A percentile compares a stretch with the other conserved stretches of the same genome.
Evolutionary conservation across 2,329 filamentous ascomycete species (phyloP).

Genomic region (Nemania serpens): DNA sequence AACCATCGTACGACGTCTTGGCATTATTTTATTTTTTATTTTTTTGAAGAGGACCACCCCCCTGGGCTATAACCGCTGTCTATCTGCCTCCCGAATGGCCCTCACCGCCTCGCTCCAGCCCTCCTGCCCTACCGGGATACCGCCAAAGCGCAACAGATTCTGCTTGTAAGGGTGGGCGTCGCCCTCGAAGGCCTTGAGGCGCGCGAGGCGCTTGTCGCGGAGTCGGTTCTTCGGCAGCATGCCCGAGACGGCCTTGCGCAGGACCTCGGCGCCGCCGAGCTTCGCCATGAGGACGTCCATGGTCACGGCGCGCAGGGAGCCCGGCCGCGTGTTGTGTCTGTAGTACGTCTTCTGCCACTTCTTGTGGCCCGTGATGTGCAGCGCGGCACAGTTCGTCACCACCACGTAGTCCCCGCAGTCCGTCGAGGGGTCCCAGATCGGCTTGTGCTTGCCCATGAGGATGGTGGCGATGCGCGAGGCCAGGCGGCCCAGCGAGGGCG

Average conservation of each 20-base stretch:
- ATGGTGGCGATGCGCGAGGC: constrained; percentile 84
- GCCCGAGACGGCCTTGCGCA: constrained; percentile 89
- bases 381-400: constrained; percentile 82
- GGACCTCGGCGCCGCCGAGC: constrained; percentile 88
- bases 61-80: constrained; percentile 53
- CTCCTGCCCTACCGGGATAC: constrained; percentile 57
- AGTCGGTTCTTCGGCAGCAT: constrained; percentile 98
- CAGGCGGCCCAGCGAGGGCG: constrained; percentile 85
- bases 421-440: constrained; percentile 94
- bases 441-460: constrained; percentile 99
- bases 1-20: not conserved
- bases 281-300: constrained; percentile 96
- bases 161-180: constrained; percentile 85
- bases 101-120: constrained; percentile 59
- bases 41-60: not conserved
- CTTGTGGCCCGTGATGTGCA: constrained; percentile 91
- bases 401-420: constrained; percentile 99
- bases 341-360: constrained; percentile 95
- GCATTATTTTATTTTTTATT: not conserved
- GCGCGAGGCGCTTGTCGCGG: constrained; percentile 81
- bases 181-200: constrained; percentile 97
- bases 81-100: constrained; percentile 55
- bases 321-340: constrained; percentile 88
- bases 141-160: constrained; percentile 78
- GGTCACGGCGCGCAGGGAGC: constrained; percentile 82